These are phyloP conservation scores for Wallacemonas sp. DNA, from an alignment of 208 protist genomes.

Conservation along the genomic window DNA sequence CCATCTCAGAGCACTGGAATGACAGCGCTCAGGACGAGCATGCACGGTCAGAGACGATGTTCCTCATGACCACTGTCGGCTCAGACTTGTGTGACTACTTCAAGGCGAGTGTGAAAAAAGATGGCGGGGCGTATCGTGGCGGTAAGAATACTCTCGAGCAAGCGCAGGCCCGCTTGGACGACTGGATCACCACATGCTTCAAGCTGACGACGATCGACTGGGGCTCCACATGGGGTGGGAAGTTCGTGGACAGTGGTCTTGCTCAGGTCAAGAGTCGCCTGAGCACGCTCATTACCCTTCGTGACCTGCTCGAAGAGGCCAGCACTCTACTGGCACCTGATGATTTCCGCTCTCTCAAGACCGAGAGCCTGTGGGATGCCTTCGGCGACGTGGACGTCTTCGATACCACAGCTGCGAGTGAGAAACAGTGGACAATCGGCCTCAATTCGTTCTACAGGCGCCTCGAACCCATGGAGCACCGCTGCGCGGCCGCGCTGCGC, in stretches of 20 bases:
- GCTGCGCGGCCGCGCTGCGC: slow-evolving; percentile 66
- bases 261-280: slow-evolving; percentile 52
- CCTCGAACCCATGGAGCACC: slow-evolving; percentile 84
- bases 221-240: slow-evolving; percentile 50
- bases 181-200: slow-evolving; percentile 71
- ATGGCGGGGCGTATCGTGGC: slow-evolving; percentile 55
- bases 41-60: slow-evolving; percentile 55
- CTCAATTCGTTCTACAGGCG: slow-evolving; percentile 76
- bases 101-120: slow-evolving; percentile 21
- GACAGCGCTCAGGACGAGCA: slow-evolving; percentile 82
- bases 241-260: slow-evolving; percentile 66
- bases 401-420: slow-evolving; percentile 36
- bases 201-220: slow-evolving; percentile 87
- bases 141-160: slow-evolving; percentile 55
- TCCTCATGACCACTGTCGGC: slow-evolving; percentile 82
- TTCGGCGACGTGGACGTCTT: slow-evolving; percentile 75
- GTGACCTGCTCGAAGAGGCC: slow-evolving; percentile 74
- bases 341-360: slow-evolving; percentile 53
- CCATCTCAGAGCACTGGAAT: slow-evolving; percentile 84
- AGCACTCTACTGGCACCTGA: slow-evolving; percentile 52
- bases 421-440: slow-evolving; percentile 65
- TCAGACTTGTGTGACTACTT: slow-evolving; percentile 73
- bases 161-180: slow-evolving; percentile 64
- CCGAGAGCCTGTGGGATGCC: slow-evolving; percentile 74
- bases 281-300: slow-evolving; percentile 41